Base-by-base conservation (phyloP, 2,329 filamentous ascomycete species). In the Thielaviopsis populi region DNA sequence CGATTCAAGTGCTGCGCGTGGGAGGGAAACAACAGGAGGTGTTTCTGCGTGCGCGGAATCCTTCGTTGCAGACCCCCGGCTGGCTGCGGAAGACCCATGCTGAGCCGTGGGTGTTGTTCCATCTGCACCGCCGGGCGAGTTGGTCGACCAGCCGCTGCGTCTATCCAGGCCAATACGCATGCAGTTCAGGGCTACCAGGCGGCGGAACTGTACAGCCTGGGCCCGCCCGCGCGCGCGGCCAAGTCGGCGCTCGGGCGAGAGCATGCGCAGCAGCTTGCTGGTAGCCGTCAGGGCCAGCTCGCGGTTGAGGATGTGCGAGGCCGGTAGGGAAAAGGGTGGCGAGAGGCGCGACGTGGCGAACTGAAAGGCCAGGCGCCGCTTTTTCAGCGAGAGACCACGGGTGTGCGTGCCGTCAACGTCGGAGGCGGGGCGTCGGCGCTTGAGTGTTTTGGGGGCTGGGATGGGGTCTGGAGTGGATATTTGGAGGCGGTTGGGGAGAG, bases 291-390 rank as follows among this genome's bases (percentile, higher is more conserved):
- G 72, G 11, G 73, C 69, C 13, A 75, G 77, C 64, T 83, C 83
- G 30, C 84, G 80, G 71, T 85, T 82, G 62, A 85, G 77, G 64
- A 88, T 87, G 69, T 89, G 85, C 53, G 85, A 84, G 2, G 86
- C 83, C 0, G 86, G 86, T 33, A 81, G 77, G 0, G 85, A 88
- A 72, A 83, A 89, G 1, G 86, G 85, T 59, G 78, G 80, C 10
- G 85, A 88, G 0, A 89, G 81, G 7, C 85, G 80, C 22, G 85
- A 88, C 1, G 87, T 89, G 69, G 88, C 82, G 53, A 89, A 77
- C 22, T 80, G 73, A 1, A 82, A 75, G 0, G 84, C 79, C 3
- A 89, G 74, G 2, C 86, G 79, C 27, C 86, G 81, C 72, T 89
- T 89, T 76, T 90, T 89, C 70, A 74, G 77, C 70, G 76, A 71